Evolutionary conservation across 1,284 basidiomycete species (phyloP), one percentile per base, ranked within the genome.

Genomic region (Erythrobasidium hasegawianum): DNA sequence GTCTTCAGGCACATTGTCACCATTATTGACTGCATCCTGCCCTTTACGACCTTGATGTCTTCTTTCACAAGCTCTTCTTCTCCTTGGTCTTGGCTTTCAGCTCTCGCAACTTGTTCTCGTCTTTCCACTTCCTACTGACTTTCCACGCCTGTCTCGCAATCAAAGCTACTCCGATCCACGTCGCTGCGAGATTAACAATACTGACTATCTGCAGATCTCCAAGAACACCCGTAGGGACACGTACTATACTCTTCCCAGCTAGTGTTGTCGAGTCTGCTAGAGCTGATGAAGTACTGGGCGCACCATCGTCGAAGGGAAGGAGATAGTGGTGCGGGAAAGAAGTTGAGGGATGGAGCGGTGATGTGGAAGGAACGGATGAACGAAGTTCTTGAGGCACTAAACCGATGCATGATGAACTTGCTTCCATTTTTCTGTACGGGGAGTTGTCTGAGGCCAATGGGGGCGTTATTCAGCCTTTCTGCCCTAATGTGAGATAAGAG

Each of bases 291-390:
- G 33, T 5, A 5, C 5, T 5, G 33, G 33, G 11, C 11, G 33
- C 5, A 11, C 4, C 4, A 33, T 33, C 33, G 33, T 11, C n/a
- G n/a, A 57, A 38, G 4, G 62, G 62, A 14, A 65, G 45, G n/a
- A 65, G 55, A 29, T 65, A 65, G 27, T 65, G 62, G 41, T 65
- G 45, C 16, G 62, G 55, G n/a, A 57, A 18, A 4, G 62, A 50
- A 22, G 62, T 65, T 7, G n/a, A 22, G 7, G 62, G 62, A 49
- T 65, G 62, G 2, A 45, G 41, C 26, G 62, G 62, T 41, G 55
- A 65, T n/a, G 38, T 38, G 11, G 40, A 38, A 2, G 62, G 55
- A n/a, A 65, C 29, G 2, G 55, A 50, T 22, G 40, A 27, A 16
- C 62, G 62, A 3, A 65, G 47, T 29, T 65, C 62, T 2, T 57